Base-by-base conservation (phyloP, 306 rosid species). In the Sphenostylis stenocarpa region DNA sequence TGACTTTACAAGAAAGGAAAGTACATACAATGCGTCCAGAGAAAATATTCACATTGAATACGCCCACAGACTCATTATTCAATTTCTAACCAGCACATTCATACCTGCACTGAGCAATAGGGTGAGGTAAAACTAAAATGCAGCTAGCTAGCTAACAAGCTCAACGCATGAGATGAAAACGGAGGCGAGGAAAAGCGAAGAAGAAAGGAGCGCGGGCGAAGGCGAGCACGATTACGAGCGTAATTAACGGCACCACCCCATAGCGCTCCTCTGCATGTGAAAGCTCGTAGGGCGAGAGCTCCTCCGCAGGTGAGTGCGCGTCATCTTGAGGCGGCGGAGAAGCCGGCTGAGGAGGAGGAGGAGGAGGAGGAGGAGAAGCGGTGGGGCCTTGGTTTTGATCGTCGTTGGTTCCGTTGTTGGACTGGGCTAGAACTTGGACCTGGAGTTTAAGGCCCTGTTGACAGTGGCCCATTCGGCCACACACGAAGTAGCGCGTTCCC, bases 401-500 rank as follows among this genome's bases (percentile, higher is more conserved):
- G 1, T 29, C 24, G 3, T 7, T 16, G 21, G 82, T 84, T 64
- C 87, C 86, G 80, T 82, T 83, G 44, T 61, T 75, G 61, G 83
- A 43, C 49, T 67, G 82, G 17, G 86, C 83, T 19, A 65, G 87
- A 78, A 91, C 86, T 72, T 62, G 87, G 80, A 81, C 93, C 17
- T 71, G 69, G 34, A 93, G 84, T 79, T 86, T 93, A 5, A 93
- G 98, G 52, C 97, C 98, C 80, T 79, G 86, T 38, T 39, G 43
- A 21, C 98, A 93, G 66, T 91, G 90, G 47, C 87, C 82, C 64
- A 72, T 43, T 47, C 97, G 83, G 3, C 97, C 98, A 34, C 98
- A 91, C 0, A 93, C 87, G 83, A 91, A 93, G 81, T 82, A 88
- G 29, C 98, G 90, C 5, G 48, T 47, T 52, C 91, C 91, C 29